A percentile compares a stretch with the other conserved stretches of the same genome.
Conservation (phyloP, 73 alveolate genomes). For the Loxodes magnus region DNA sequence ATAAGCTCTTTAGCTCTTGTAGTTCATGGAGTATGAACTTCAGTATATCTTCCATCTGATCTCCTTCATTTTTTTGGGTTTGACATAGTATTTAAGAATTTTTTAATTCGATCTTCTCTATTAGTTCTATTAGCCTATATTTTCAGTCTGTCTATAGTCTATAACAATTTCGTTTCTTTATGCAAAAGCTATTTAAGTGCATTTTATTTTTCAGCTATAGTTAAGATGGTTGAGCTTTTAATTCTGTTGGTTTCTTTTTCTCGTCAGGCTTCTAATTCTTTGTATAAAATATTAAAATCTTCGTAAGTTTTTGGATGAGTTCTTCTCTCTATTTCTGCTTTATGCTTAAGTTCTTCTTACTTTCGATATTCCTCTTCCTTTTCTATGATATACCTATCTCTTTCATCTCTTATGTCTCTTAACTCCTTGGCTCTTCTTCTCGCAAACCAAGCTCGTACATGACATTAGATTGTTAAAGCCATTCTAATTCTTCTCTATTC, state of each 20-base stretch:
- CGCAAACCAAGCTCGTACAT: conserved; percentile 75
- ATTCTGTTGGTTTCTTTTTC: conserved; percentile 85
- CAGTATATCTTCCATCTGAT: conserved; percentile 60
- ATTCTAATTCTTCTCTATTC: conserved; percentile 78
- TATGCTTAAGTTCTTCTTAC: conserved; percentile 92
- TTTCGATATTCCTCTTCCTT: conserved; percentile 86
- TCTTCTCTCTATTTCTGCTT: conserved; percentile 95
- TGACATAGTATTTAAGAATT: conserved; percentile 83
- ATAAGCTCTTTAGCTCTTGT: conserved; percentile 95
- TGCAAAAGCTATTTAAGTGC: conserved; percentile 87
- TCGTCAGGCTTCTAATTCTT: conserved; percentile 94
- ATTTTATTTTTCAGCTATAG: conserved; percentile 51
- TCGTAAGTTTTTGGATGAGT: conserved; percentile 96
- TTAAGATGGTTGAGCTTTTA: conserved; percentile 48
- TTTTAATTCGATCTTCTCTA: conserved; percentile 85
- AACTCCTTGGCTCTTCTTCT: conserved; percentile 59
- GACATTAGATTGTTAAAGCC: conserved; percentile 73
- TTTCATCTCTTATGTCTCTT: conserved; percentile 70
- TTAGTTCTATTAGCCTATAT: conserved; percentile 81
- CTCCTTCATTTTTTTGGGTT: conserved; percentile 65
- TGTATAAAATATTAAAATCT: conserved; percentile 90
- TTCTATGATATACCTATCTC: conserved; percentile 58
- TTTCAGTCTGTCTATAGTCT: conserved; percentile 96
- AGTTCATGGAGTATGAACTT: conserved; percentile 91
- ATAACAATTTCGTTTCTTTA: conserved; percentile 94